Base-by-base conservation (phyloP, 2,329 filamentous ascomycete genomes). In the Aquanectria penicillioides region DNA sequence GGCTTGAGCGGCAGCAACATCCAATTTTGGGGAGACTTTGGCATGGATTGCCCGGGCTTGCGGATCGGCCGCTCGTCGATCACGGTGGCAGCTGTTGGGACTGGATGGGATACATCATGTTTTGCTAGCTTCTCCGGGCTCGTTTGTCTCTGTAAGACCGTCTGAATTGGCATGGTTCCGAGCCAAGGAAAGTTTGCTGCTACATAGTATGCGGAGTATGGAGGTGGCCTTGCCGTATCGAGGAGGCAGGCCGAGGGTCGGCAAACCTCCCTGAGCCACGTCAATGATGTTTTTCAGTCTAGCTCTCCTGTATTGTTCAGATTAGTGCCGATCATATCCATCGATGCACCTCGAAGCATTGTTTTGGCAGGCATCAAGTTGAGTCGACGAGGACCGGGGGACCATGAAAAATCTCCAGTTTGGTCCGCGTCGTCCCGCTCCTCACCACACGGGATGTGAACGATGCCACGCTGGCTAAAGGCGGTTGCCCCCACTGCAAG, bases 391-490 rank as follows among this genome's bases (percentile, higher is more conserved):
- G 34, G 53, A 54, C 13, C 34, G 22, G 44, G 22, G 44, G 26
- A 25, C 25, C 26, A 22, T 31, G 20, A 34, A 59, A 43, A 40
- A 41, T 38, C 15, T 34, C 22, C 54, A 55, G 26, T 49, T 58
- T 56, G 22, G 50, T 64, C 63, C 61, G 59, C 57, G 34, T 43
- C 57, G 61, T 59, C 58, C 55, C 59, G 61, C 55, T 37, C 63
- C 26, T 25, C 43, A 41, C 18, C 34, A 59, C 43, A 37, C 47
- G 38, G 41, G 17, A 57, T 47, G 47, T 37, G 40, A 53, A 55
- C 50, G n/a, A 37, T 38, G 34, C 29, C 47, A 49, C 49, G 49
- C 57, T 36, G 29, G 10, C 51, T 46, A 56, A 34, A n/a, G 29
- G 41, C 52, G 34, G 37, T 31, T 37, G 28, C 41, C 52, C 54